Evolutionary conservation across 2,329 filamentous ascomycete species (phyloP).

Genomic region (Aspergillus viridinutans): DNA sequence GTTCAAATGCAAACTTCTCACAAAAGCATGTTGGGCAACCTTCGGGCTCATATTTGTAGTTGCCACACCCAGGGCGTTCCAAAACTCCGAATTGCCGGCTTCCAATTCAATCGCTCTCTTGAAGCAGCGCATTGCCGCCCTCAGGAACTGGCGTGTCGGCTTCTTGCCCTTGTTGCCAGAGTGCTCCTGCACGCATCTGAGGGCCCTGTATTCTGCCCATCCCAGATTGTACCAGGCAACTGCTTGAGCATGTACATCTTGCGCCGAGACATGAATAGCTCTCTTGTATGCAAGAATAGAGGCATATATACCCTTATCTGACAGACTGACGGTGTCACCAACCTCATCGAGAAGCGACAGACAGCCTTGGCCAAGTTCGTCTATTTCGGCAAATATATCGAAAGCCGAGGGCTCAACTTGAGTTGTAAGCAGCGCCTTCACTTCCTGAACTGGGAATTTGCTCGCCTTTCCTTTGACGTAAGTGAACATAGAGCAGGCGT

Average conservation of each 20-base stretch:
- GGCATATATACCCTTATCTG: constrained; percentile 58
- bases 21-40: constrained; percentile 89
- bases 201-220: constrained; percentile 84
- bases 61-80: constrained; percentile 91
- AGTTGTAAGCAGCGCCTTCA: constrained; percentile 57
- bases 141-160: constrained; percentile 62
- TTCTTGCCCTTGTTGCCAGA: constrained; percentile 45
- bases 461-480: constrained; percentile 65
- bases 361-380: constrained; percentile 54
- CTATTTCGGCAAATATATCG: constrained; percentile 63
- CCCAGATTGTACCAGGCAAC: constrained; percentile 97
- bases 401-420: constrained; percentile 51
- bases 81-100: constrained; percentile 90
- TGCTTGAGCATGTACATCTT: constrained; percentile 81
- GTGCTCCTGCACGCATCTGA: constrained; percentile 56
- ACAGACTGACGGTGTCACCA: constrained; percentile 32
- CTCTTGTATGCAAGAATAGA: constrained; percentile 83
- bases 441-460: constrained; percentile 56
- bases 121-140: constrained; percentile 81
- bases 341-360: constrained; percentile 31
- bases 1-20: constrained; percentile 87
- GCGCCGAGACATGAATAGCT: constrained; percentile 67
- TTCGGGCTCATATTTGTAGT: constrained; percentile 81
- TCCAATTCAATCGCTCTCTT: constrained; percentile 95
- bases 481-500: constrained; percentile 81